A percentile compares a stretch with the other conserved stretches of the same genome.
These are phyloP conservation scores for Asterionellopsis glacialis DNA, from an alignment of 108 stramenopile genomes.

Conservation along the genomic window DNA sequence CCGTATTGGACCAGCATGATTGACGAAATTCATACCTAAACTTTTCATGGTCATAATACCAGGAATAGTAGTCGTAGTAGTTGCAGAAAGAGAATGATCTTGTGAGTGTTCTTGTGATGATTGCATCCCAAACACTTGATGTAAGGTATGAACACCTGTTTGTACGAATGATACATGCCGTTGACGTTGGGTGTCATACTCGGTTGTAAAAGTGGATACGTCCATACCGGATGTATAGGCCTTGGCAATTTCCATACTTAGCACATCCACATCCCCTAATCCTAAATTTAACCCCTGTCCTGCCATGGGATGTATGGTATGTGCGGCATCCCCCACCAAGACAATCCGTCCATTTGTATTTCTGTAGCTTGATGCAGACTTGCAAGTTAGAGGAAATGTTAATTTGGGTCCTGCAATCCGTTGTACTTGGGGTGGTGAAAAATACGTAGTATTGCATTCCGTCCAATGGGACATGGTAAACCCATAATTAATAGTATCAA, in stretches of 20 bases:
- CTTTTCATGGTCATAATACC: slow-evolving; percentile 52
- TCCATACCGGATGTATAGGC: slow-evolving; percentile 70
- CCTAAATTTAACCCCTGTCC: slow-evolving; percentile 97
- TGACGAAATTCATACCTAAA: slow-evolving; percentile 78
- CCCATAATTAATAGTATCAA: slow-evolving; percentile 46
- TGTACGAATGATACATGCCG: slow-evolving; percentile 28
- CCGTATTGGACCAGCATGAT: slow-evolving; percentile 57
- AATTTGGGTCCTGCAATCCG: slow-evolving; percentile 27
- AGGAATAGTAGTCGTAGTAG: slow-evolving; percentile 4
- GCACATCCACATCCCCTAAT: slow-evolving; percentile 71
- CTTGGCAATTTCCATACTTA: slow-evolving; percentile 50
- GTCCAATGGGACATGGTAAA: slow-evolving; percentile 37
- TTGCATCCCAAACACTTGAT: slow-evolving; percentile 49
- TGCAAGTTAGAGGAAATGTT: slow-evolving; percentile 51
- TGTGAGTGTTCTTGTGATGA: too few relatives aligned
- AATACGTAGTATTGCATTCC: slow-evolving; percentile 14
- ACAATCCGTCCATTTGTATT: slow-evolving; percentile 50
- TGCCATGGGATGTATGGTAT: slow-evolving; percentile 97
- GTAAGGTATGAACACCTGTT: slow-evolving; percentile 72
- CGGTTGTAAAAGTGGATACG: slow-evolving; percentile 27
- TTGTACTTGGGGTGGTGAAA: slow-evolving; percentile 28
- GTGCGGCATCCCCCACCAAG: slow-evolving; percentile 93
- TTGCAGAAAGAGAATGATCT: too few relatives aligned
- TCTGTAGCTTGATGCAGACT: slow-evolving; percentile 35
- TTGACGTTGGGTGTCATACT: slow-evolving; percentile 34